Conservation (phyloP, 345 rosid species). For the Populus pruinosa region DNA sequence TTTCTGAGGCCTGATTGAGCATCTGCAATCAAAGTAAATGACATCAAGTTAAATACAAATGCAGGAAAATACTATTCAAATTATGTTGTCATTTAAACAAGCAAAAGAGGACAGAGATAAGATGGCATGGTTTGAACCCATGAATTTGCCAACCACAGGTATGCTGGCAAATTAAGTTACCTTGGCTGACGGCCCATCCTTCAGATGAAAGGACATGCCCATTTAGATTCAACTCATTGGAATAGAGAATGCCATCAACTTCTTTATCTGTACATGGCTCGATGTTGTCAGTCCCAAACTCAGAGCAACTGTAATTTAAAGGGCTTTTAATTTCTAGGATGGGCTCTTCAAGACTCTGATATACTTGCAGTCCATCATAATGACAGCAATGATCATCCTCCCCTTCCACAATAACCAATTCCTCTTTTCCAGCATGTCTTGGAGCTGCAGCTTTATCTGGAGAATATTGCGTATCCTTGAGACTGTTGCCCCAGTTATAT, state of each 20-base stretch:
- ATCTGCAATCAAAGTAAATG: constrained; percentile 39
- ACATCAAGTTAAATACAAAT: background rate
- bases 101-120: background rate
- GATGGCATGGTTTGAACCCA: background rate
- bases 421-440: constrained; percentile 17
- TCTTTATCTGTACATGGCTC: constrained; percentile 48
- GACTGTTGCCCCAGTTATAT: constrained; percentile 11
- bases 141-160: background rate
- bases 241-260: constrained; percentile 35
- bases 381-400: constrained; percentile 11
- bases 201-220: constrained; percentile 61
- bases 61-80: background rate
- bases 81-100: background rate
- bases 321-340: constrained; percentile 23
- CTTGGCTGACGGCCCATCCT: constrained; percentile 60
- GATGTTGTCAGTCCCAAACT: constrained; percentile 26
- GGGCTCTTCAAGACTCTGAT: constrained; percentile 30
- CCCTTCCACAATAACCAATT: background rate
- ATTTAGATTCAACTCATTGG: constrained; percentile 35
- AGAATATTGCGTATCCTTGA: constrained; percentile 10
- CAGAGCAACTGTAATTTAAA: constrained; percentile 24
- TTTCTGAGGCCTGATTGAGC: constrained; percentile 34
- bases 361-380: constrained; percentile 10
- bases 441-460: constrained; percentile 2
- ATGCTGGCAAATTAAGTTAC: constrained; percentile 30